A percentile compares a stretch with the other conserved stretches of the same genome.
Evolutionary conservation across 2,329 filamentous ascomycete genomes (phyloP).

Genomic region (Bipolaris cookei): DNA sequence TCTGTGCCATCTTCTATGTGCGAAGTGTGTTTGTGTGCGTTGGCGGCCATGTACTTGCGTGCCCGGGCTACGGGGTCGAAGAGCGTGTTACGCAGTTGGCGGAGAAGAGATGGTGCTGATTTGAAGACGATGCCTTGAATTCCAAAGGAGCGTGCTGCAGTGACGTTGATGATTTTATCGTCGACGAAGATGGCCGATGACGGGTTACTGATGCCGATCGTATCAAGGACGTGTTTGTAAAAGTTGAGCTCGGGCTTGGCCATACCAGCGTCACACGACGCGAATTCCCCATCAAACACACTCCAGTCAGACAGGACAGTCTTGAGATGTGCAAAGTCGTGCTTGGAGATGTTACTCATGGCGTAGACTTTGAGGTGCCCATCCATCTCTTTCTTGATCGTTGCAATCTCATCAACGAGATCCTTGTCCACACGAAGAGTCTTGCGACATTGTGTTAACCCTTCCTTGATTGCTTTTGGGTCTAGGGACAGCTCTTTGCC

Average conservation of each 20-base stretch:
- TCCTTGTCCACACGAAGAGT: constrained; percentile 33
- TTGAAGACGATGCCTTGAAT: constrained; percentile 39
- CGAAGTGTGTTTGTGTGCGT: constrained; percentile 27
- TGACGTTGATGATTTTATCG: constrained; percentile 28
- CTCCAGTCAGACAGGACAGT: constrained; percentile 36
- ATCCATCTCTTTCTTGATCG: constrained; percentile 20
- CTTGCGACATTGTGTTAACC: constrained; percentile 36
- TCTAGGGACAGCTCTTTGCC: constrained; percentile 32
- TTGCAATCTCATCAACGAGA: constrained; percentile 29
- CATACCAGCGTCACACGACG: constrained; percentile 43
- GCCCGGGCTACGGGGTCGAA: constrained; percentile 29
- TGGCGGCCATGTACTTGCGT: constrained; percentile 23
- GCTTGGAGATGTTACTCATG: constrained; percentile 44
- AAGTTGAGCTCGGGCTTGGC: constrained; percentile 47
- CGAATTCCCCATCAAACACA: constrained; percentile 46
- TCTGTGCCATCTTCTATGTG: constrained; percentile 26
- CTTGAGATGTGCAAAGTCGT: constrained; percentile 36
- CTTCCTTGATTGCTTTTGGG: constrained; percentile 31
- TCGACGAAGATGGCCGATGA: constrained; percentile 39
- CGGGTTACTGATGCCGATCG: constrained; percentile 17
- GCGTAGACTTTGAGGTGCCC: constrained; percentile 33
- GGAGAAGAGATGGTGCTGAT: constrained; percentile 8
- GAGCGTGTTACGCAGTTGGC: constrained; percentile 25
- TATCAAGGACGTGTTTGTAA: constrained; percentile 41
- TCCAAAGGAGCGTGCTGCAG: constrained; percentile 30